Evolutionary conservation across 306 rosid genomes (phyloP).

Genomic region (Biancaea sappan): DNA sequence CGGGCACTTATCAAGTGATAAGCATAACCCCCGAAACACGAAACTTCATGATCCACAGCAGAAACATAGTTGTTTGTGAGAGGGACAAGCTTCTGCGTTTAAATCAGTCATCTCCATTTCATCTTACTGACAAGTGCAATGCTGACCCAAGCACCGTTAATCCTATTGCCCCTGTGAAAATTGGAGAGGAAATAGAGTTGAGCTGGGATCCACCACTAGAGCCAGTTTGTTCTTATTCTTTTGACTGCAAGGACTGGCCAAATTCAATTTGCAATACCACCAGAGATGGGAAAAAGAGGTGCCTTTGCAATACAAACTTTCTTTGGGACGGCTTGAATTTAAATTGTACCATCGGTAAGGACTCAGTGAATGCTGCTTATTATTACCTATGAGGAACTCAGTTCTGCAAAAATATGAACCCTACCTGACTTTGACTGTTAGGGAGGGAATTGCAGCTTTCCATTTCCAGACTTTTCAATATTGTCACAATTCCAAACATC

Average conservation of each 20-base stretch:
- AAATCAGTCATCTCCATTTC: constrained; percentile 64
- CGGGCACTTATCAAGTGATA: constrained; percentile 52
- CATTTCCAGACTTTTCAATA: background rate
- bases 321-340: constrained; percentile 62
- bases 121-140: constrained; percentile 48
- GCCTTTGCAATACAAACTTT: constrained; percentile 56
- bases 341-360: constrained; percentile 61
- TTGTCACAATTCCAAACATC: background rate
- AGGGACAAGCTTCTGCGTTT: constrained; percentile 44
- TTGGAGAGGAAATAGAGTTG: constrained; percentile 58
- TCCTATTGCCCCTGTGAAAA: constrained; percentile 41
- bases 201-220: constrained; percentile 57
- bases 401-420: background rate
- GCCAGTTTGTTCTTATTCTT: constrained; percentile 56
- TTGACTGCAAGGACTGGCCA: constrained; percentile 75
- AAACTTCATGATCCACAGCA: constrained; percentile 48
- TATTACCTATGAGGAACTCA: background rate
- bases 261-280: constrained; percentile 61
- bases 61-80: constrained; percentile 45
- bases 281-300: constrained; percentile 51
- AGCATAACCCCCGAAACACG: constrained; percentile 51
- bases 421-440: background rate
- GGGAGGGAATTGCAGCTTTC: background rate
- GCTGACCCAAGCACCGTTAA: constrained; percentile 45
- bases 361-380: background rate